phyloP scores from a whole-genome alignment of 164 flowering plant species.

The Berberis thunbergii region DNA sequence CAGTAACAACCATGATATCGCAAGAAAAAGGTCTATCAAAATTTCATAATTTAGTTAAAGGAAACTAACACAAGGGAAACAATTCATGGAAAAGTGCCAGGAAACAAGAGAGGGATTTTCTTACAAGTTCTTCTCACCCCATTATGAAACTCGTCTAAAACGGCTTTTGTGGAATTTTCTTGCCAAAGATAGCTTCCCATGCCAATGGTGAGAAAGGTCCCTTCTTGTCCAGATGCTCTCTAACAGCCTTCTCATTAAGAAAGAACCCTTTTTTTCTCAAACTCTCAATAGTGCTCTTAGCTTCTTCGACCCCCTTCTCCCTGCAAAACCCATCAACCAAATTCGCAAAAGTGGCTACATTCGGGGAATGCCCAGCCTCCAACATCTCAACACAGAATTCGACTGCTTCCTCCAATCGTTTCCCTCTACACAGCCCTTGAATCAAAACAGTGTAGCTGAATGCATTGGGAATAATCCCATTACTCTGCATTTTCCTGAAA shows the following conservation, averaged over 20 bases:
- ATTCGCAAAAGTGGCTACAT: slow-evolving; percentile 53
- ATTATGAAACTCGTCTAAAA: slow-evolving; percentile 8
- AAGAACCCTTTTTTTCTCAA: slow-evolving; percentile 53
- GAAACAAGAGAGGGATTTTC: no score
- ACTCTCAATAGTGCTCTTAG: slow-evolving; percentile 27
- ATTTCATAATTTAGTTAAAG: no score
- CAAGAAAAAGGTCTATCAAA: no score
- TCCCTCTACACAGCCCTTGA: slow-evolving; percentile 50
- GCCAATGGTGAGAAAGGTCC: slow-evolving; percentile 45
- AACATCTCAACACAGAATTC: slow-evolving; percentile 64
- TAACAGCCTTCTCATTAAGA: slow-evolving; percentile 62
- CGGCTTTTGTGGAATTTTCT: slow-evolving; percentile 26
- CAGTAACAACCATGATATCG: no score
- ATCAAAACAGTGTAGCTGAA: slow-evolving; percentile 58
- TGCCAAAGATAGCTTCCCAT: slow-evolving; percentile 77
- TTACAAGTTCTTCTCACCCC: no score
- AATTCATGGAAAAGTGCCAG: no score
- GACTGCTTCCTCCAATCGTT: slow-evolving; percentile 50
- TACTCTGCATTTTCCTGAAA: slow-evolving; percentile 79
- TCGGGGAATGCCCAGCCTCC: slow-evolving; percentile 80
- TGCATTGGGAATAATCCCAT: slow-evolving; percentile 72
- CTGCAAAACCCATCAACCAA: slow-evolving; percentile 52
- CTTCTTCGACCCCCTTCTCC: slow-evolving; percentile 62
- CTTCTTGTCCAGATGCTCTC: slow-evolving; percentile 66
- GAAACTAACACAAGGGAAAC: no score